Base-by-base conservation (phyloP, 371 early-diverging fungal species). In the Dinochytrium kinnereticum region DNA sequence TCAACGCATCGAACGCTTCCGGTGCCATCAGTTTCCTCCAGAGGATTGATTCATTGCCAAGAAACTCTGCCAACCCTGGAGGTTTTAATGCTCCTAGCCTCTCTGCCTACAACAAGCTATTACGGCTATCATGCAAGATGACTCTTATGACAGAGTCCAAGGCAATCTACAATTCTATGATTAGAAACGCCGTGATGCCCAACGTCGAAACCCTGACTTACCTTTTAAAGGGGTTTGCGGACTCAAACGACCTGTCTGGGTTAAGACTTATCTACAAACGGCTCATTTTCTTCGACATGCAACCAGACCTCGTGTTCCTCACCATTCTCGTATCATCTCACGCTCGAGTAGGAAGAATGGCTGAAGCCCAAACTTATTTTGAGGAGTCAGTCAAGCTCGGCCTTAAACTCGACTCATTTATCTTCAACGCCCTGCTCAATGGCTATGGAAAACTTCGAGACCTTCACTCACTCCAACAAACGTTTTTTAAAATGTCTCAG, bases 1-100 rank as follows among this genome's bases (percentile, higher is more conserved):
- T 93, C 1, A 88, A 83, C 55, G 92, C 92, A 1, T 74, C 77
- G 36, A 81, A 72, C 57, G 70, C 76, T 5, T 69, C 82, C 15
- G 33, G 83, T 10, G n/a, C 69, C 7, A 71, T 81, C 37, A 78
- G 75, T 1, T 17, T 68, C n/a, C n/a, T n/a, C n/a, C n/a, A n/a
- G n/a, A n/a, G n/a, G n/a, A n/a, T n/a, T n/a, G n/a, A n/a, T n/a
- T n/a, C n/a, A n/a, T n/a, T n/a, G n/a, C n/a, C n/a, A n/a, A n/a
- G n/a, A n/a, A n/a, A n/a, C n/a, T n/a, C n/a, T n/a, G n/a, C n/a
- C n/a, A n/a, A n/a, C n/a, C n/a, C n/a, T n/a, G n/a, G n/a, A n/a
- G n/a, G n/a, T n/a, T n/a, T n/a, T n/a, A n/a, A n/a, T n/a, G n/a
- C n/a, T n/a, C 44, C 44, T 7, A 44, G 44, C 19, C 44, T 44